phyloP scores from a whole-genome alignment of 2,329 filamentous ascomycete genomes.

The Colletotrichum siamense region DNA sequence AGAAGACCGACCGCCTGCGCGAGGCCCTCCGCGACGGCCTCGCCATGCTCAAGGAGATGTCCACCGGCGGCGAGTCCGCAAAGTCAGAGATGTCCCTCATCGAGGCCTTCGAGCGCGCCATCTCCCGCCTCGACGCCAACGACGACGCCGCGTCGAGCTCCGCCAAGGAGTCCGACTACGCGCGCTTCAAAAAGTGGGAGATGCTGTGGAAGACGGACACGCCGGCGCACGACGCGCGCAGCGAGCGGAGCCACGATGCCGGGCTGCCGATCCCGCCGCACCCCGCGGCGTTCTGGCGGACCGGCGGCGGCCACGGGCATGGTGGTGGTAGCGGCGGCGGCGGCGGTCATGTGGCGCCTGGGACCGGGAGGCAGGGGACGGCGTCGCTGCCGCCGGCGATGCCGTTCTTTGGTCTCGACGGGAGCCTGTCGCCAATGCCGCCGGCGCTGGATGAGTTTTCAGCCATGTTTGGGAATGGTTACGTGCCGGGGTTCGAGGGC shows the following conservation, averaged over 20 bases:
- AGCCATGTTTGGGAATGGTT: constrained; percentile 18
- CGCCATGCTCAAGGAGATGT: constrained; percentile 58
- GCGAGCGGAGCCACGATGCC: constrained; percentile 23
- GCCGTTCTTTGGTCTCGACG: constrained; percentile 41
- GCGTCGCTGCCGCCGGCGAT: constrained; percentile 32
- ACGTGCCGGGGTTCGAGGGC: constrained; percentile 6
- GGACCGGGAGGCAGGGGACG: constrained; percentile 10
- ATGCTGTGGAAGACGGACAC: constrained; percentile 50
- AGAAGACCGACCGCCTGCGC: constrained; percentile 43
- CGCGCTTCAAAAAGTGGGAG: constrained; percentile 38
- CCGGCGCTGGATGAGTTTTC: constrained; percentile 42
- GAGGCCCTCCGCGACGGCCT: constrained; percentile 54
- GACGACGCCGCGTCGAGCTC: constrained; percentile 32
- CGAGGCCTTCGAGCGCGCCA: constrained; percentile 56
- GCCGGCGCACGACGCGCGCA: constrained; percentile 29
- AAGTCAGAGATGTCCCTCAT: constrained; percentile 59
- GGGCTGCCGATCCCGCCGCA: constrained; percentile 12
- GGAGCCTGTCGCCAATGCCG: constrained; percentile 42
- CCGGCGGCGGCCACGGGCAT: neutral
- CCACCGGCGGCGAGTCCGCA: constrained; percentile 55
- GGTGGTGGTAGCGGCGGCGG: neutral
- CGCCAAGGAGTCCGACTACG: constrained; percentile 51
- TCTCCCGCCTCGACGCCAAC: constrained; percentile 49
- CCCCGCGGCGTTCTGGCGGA: constrained; percentile 3
- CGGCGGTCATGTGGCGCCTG: constrained; percentile 16